Conservation (phyloP, 2,329 filamentous ascomycete species). For the Ceratocystis ficicola region DNA sequence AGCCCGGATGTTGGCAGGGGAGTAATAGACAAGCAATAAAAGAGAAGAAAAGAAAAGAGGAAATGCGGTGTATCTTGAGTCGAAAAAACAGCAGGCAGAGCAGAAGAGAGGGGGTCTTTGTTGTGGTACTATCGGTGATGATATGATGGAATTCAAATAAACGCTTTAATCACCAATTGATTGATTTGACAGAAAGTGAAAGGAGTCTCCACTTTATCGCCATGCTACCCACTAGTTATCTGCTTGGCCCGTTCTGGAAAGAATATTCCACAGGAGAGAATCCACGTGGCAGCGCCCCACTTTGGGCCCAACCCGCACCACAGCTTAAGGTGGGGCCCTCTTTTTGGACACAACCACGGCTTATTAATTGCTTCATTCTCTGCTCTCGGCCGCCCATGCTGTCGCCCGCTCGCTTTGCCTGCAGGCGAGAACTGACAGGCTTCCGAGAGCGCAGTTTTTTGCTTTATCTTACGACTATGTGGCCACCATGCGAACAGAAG, state of each 20-base stretch:
- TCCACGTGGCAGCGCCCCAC: conserved; percentile 13
- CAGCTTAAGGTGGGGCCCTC: not conserved
- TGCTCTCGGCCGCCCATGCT: too few species aligned
- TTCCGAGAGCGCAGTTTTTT: not conserved
- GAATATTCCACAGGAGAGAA: conserved; percentile 12
- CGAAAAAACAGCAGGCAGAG: not conserved
- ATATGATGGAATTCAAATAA: not conserved
- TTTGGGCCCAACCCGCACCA: conserved; percentile 2
- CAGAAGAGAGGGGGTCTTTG: not conserved
- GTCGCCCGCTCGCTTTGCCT: not conserved
- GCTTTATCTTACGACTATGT: not conserved
- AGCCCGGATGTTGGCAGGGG: too few species aligned
- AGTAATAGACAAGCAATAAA: too few species aligned
- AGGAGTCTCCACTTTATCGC: not conserved
- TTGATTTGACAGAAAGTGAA: conserved; percentile 2
- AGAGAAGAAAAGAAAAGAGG: not conserved
- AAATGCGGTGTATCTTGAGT: not conserved
- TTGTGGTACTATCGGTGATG: not conserved
- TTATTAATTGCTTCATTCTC: too few species aligned
- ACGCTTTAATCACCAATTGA: not conserved
- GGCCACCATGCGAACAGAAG: not conserved
- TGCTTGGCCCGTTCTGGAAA: conserved; percentile 15
- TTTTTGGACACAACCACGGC: not conserved
- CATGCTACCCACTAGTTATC: conserved; percentile 9
- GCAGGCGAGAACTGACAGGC: not conserved